phyloP scores from a whole-genome alignment of 805 yeast genomes.

The Schwanniomyces polymorphus region DNA sequence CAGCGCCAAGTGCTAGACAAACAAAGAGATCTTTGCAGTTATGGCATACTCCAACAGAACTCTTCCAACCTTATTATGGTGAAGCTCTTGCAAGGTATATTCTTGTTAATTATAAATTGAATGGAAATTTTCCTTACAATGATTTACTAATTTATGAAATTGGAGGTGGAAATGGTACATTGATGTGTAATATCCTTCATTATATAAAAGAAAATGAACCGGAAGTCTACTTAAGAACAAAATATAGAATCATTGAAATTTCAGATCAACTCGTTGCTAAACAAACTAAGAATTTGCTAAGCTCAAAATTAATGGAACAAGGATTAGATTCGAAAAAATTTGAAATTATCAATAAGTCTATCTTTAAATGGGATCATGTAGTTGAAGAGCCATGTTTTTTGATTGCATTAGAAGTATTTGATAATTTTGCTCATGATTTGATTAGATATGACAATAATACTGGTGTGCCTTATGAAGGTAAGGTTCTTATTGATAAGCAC shows the following conservation, averaged over 20 bases:
- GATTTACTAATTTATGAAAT: constrained; percentile 80
- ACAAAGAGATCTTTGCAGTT: constrained; percentile 54
- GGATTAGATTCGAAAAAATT: constrained; percentile 58
- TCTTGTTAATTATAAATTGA: constrained; percentile 66
- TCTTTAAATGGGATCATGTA: constrained; percentile 66
- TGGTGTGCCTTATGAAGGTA: constrained; percentile 72
- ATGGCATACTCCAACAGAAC: constrained; percentile 90
- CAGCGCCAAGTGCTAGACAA: constrained; percentile 14
- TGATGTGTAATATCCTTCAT: constrained; percentile 73
- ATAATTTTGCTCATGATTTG: constrained; percentile 80
- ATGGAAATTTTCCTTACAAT: constrained; percentile 61
- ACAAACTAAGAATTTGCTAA: constrained; percentile 44
- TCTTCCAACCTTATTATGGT: constrained; percentile 82
- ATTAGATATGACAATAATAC: constrained; percentile 71
- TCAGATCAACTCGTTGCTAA: constrained; percentile 60
- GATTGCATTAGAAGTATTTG: constrained; percentile 80
- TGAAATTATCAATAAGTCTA: constrained; percentile 68
- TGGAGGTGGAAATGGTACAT: constrained; percentile 89
- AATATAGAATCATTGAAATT: constrained; percentile 73
- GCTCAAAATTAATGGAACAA: constrained; percentile 28
- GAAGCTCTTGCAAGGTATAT: constrained; percentile 82
- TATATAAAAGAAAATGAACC: constrained; percentile 64
- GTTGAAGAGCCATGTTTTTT: constrained; percentile 72
- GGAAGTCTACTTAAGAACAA: constrained; percentile 67
- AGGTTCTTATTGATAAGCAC: constrained; percentile 67